Percentiles rank a stretch among this genome's conserved stretches.
phyloP scores from a whole-genome alignment of 192 early-diverging fungal species.

The Coemansia sp. region DNA sequence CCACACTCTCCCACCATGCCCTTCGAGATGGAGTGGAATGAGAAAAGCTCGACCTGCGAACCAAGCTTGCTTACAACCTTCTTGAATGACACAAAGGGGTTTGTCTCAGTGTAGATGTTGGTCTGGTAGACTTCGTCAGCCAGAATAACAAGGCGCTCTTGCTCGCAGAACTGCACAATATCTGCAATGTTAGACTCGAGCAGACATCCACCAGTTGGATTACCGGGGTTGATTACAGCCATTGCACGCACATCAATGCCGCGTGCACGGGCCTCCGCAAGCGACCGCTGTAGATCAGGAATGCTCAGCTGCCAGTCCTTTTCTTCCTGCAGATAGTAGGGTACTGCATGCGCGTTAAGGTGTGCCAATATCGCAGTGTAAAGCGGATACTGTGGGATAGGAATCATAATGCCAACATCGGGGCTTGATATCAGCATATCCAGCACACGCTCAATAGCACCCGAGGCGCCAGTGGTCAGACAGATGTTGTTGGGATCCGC shows the following conservation, averaged over 20 bases:
- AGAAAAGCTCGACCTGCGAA: conserved; percentile 81
- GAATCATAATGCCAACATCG: conserved; percentile 95
- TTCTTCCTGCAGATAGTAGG: conserved; percentile 89
- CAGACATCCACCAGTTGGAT: conserved; percentile 94
- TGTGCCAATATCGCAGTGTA: conserved; percentile 91
- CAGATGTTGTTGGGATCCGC: conserved; percentile 83
- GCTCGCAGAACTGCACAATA: conserved; percentile 85
- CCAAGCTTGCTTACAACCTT: conserved; percentile 85
- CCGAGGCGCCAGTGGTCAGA: conserved; percentile 88
- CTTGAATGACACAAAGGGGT: conserved; percentile 96
- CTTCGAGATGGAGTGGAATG: conserved; percentile 96
- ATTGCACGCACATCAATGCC: conserved; percentile 90
- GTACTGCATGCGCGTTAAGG: conserved; percentile 81
- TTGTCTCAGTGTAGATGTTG: conserved; percentile 78
- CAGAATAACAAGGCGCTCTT: conserved; percentile 78
- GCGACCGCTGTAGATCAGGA: conserved; percentile 63
- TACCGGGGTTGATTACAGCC: conserved; percentile 97
- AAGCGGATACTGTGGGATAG: conserved; percentile 98
- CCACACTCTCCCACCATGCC: conserved; percentile 99
- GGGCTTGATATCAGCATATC: conserved; percentile 77
- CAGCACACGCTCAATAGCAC: conserved; percentile 90
- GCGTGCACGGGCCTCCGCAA: conserved; percentile 61
- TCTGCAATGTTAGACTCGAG: conserved; percentile 79
- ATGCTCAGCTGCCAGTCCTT: conserved; percentile 78
- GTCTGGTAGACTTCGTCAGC: conserved; percentile 99